Conservation (phyloP, 371 early-diverging fungal genomes). For the Gilbertella persicaria region DNA sequence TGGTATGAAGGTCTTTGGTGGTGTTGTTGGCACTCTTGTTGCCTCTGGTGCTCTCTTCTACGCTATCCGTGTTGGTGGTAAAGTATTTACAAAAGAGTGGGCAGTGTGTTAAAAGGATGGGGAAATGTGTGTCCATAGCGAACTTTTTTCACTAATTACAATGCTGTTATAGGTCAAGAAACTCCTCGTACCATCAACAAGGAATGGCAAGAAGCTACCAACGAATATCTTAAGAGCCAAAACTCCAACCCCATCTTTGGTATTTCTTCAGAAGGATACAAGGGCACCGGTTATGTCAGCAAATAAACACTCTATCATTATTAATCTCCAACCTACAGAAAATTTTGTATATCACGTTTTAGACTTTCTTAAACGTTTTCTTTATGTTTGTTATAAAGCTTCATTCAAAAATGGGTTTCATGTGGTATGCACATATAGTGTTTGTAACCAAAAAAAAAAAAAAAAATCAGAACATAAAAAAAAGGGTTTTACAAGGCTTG, state of each 20-base stretch:
- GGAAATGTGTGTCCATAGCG: too few species aligned
- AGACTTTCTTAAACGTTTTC: conserved; percentile 1
- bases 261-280: conserved; percentile 83
- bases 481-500: too few species aligned
- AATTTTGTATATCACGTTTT: conserved; percentile 18
- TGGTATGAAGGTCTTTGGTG: conserved; percentile 70
- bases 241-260: conserved; percentile 92
- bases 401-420: too few species aligned
- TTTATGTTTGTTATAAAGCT: conserved; percentile 17
- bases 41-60: conserved; percentile 66
- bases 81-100: conserved; percentile 23
- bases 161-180: conserved; percentile 53
- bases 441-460: neutral
- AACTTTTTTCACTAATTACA: conserved; percentile 1
- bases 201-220: conserved; percentile 94
- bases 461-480: neutral
- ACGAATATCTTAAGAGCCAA: conserved; percentile 78
- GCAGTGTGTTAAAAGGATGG: neutral
- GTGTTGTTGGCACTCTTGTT: conserved; percentile 65
- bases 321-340: conserved; percentile 8
- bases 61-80: conserved; percentile 72
- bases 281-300: conserved; percentile 70
- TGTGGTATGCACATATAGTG: too few species aligned
- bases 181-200: conserved; percentile 77
- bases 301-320: conserved; percentile 18